Evolutionary conservation across 139 green algal genomes (phyloP).

Genomic region (Penium margaritaceum): DNA sequence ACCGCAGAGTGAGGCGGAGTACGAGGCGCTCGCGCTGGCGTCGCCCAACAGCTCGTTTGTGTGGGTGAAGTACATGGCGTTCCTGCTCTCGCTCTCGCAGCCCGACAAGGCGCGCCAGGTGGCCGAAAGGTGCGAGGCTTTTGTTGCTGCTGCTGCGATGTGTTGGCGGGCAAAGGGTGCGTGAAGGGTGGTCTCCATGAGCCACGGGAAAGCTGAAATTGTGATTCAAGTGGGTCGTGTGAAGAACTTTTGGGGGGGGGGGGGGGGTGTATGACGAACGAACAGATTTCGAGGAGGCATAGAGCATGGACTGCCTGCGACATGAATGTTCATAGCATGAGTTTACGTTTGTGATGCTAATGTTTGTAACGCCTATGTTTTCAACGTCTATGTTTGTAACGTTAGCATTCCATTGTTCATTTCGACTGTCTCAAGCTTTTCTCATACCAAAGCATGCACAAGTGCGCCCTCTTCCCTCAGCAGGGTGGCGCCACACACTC

Average conservation of each 20-base stretch:
- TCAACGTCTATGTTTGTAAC: not conserved
- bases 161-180: not conserved
- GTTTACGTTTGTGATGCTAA: too few relatives aligned
- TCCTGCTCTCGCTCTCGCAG: constrained; percentile 72
- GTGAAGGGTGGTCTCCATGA: not conserved
- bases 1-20: constrained; percentile 66
- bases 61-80: constrained; percentile 94
- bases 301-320: too few relatives aligned
- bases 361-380: too few relatives aligned
- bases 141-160: not conserved
- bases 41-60: constrained; percentile 71
- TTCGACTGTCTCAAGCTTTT: not conserved
- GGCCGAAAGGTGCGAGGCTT: constrained; percentile 45
- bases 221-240: not conserved
- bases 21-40: constrained; percentile 70
- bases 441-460: not conserved
- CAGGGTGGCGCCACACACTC: not conserved
- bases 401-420: not conserved
- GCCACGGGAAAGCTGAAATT: not conserved
- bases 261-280: too few relatives aligned
- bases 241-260: not conserved
- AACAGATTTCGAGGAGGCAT: too few relatives aligned
- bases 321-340: too few relatives aligned
- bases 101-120: constrained; percentile 63
- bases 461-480: not conserved